Base-by-base conservation (phyloP, 345 rosid species). In the Raphanus sativus region DNA sequence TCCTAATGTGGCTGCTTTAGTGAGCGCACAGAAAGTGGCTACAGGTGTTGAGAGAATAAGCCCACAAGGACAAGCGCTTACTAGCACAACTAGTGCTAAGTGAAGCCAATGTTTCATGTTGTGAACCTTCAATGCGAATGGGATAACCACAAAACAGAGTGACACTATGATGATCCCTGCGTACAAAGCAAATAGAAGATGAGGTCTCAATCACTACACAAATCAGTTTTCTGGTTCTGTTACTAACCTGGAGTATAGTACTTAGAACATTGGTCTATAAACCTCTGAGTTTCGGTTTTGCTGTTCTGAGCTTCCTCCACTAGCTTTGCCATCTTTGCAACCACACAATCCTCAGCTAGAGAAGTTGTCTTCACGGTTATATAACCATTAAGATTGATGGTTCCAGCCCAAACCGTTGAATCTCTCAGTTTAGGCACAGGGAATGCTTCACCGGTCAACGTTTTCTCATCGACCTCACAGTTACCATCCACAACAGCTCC, bases 261-360 rank as follows among this genome's bases (percentile, higher is more conserved):
- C 87, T 84, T 77, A 4, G 94, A 88, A 76, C 86, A 88, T 80
- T 80, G 75, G 81, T 95, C 99, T 2, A 92, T 84, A 12, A 89
- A 81, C 77, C 89, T 89, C 72, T 92, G 96, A 11, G 92, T 86
- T 65, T 61, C 87, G 2, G 98, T 81, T 86, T 89, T 89, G 85
- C 87, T 83, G 80, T 85, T 95, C 56, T 95, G 98, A 75, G 99
- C 99, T 80, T 92, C 97, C 85, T 95, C 99, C 11, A 95, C 99
- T 2, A 95, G 93, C 80, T 87, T 89, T 16, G 89, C 84, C 98
- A 95, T 87, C 82, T 89, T 89, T 2, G 98, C 94, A 59, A 95
- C 96, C n/a, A 87, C 86, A 64, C 94, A 92, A 56, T 92, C 98
- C 82, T 89, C 90, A 30, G 99, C 94, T 34, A 95, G 60, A 54